phyloP scores from a whole-genome alignment of 2,329 filamentous ascomycete genomes.

The Cordyceps farinosa region DNA sequence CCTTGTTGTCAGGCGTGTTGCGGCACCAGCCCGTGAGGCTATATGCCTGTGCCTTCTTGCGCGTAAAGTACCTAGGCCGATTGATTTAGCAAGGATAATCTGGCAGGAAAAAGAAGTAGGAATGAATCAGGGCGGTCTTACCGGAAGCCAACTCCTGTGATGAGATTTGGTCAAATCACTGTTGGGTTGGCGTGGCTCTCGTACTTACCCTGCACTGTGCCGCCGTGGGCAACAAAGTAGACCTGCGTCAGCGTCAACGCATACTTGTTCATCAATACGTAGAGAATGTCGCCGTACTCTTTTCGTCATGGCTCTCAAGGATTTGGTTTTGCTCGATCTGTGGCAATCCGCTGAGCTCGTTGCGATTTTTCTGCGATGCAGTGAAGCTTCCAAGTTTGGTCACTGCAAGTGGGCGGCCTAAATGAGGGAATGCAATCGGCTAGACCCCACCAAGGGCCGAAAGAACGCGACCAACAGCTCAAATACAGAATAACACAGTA shows the following conservation, averaged over 20 bases:
- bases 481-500: no score
- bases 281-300: slow-evolving; percentile 26
- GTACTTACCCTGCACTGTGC: slow-evolving; percentile 60
- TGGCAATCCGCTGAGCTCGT: no score
- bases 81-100: not conserved
- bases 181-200: slow-evolving; percentile 21
- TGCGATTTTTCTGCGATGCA: not conserved
- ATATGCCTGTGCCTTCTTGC: slow-evolving; percentile 47
- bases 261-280: no score
- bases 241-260: slow-evolving; percentile 37
- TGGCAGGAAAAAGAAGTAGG: not conserved
- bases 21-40: slow-evolving; percentile 59
- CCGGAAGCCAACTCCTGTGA: slow-evolving; percentile 54
- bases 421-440: no score
- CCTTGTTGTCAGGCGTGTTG: slow-evolving; percentile 56
- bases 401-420: no score
- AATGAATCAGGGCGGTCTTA: slow-evolving; percentile 22
- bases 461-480: no score
- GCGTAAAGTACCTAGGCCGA: slow-evolving; percentile 49
- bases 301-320: slow-evolving; percentile 33
- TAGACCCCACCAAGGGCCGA: no score
- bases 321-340: no score
- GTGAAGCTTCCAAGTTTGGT: not conserved
- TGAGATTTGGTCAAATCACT: slow-evolving; percentile 25
- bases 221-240: slow-evolving; percentile 63